Base-by-base conservation (phyloP, 208 protist species). In the Vickermania spadyakhi region DNA sequence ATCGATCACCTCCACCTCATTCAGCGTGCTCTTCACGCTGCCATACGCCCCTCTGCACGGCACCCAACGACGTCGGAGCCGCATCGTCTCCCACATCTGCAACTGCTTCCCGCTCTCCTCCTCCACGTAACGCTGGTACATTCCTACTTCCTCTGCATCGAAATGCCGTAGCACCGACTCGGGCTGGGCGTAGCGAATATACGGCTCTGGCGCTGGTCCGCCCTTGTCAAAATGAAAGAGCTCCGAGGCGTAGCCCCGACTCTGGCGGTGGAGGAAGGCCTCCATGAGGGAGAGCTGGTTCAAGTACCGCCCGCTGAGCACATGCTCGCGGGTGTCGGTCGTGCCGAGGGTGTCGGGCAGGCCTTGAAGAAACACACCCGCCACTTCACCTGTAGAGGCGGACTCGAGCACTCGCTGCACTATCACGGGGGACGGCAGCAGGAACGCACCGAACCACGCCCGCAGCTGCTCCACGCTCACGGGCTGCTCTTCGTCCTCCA, bases 381-480 rank as follows among this genome's bases (percentile, higher is more conserved):
- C 58, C 5, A 68, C 50, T 18, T 66, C 71, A 4, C 57, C 52
- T 26, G 66, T 56, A n/a, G 54, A 42, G 31, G 58, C 56, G 26
- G 62, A 50, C 26, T 67, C 67, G 52, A 88, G 51, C 22, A 86
- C 75, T 0, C 79, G 75, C 61, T 84, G 64, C 30, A 86, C 78
- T n/a, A 93, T 62, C 18, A 77, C 79, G 25, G 89, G 89, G 11
- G 86, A 90, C 7, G 89, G 89, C 52, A 96, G 68, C 70, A 91
- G 72, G 64, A 90, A 93, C 41, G 79, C 75, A 29, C 89, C 89
- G 64, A 96, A 93, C 84, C 89, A 96, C 50, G 64, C 68, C 3
- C 89, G 85, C 62, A 96, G 65, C 59, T 82, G 82, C 66, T 88
- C 84, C 1, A 52, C 79, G 28, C 74, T 66, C 51, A 91, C 74